phyloP scores from a whole-genome alignment of 257 asterid species.

The Solanum bulbocastanum region DNA sequence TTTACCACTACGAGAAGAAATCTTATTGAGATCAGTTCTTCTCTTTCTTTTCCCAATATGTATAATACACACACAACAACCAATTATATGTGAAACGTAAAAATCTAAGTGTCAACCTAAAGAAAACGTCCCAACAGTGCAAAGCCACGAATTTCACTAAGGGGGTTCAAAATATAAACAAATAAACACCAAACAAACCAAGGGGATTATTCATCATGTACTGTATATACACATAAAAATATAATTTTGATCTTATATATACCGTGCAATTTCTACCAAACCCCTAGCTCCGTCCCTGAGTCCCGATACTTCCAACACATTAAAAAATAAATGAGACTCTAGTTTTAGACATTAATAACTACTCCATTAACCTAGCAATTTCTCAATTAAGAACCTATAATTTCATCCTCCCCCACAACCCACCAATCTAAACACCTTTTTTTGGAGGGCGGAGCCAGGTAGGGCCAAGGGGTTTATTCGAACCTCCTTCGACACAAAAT shows the following conservation, averaged over 20 bases:
- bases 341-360: not conserved
- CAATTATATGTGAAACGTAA: not conserved
- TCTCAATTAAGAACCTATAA: not conserved
- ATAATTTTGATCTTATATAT: not conserved
- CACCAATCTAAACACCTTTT: not conserved
- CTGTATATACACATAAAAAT: not conserved
- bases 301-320: not conserved
- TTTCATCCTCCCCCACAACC: not conserved
- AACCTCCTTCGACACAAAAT: not conserved
- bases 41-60: not conserved
- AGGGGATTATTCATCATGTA: not conserved
- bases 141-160: not conserved
- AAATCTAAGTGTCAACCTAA: not conserved
- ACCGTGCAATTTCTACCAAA: not conserved
- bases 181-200: not conserved
- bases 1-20: not conserved
- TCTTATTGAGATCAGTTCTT: not conserved
- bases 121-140: not conserved
- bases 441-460: not conserved
- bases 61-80: not conserved
- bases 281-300: not conserved
- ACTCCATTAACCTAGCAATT: not conserved
- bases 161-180: not conserved
- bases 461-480: not conserved
- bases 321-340: not conserved